phyloP scores from a whole-genome alignment of 768 basidiomycete species.

The Russula lepida region DNA sequence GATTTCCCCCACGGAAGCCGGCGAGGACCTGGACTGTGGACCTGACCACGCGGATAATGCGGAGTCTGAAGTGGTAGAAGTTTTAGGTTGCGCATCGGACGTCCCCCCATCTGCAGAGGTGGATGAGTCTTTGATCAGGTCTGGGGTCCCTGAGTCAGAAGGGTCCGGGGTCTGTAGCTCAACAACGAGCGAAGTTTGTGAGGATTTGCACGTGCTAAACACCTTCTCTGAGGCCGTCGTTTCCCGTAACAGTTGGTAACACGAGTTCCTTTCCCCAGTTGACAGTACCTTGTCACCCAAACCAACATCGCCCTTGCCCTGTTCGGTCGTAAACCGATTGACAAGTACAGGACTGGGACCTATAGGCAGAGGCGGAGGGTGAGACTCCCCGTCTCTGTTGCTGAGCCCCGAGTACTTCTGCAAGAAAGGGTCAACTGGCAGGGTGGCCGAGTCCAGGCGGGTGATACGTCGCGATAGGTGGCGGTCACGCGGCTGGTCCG shows the following conservation, averaged over 20 bases:
- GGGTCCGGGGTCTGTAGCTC: background rate
- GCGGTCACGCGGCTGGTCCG: conserved; percentile 6
- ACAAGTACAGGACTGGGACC: background rate
- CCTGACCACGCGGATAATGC: background rate
- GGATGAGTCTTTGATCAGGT: conserved; percentile 8
- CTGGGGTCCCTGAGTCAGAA: conserved; percentile 9
- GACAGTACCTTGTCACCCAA: background rate
- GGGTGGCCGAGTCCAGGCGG: conserved; percentile 19
- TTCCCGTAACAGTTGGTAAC: background rate
- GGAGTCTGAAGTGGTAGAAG: background rate
- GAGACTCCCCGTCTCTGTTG: background rate
- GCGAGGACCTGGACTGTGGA: background rate
- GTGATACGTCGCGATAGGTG: conserved; percentile 12
- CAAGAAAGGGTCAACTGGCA: conserved; percentile 6
- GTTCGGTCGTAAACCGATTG: background rate
- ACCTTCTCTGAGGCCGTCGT: background rate
- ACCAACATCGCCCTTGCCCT: background rate
- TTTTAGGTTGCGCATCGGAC: background rate
- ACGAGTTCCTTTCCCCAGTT: background rate
- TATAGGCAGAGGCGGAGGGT: background rate
- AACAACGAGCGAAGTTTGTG: conserved; percentile 1
- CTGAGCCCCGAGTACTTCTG: background rate
- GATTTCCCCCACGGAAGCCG: background rate
- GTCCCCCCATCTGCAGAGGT: background rate
- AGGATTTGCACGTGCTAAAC: background rate